phyloP scores from a whole-genome alignment of 345 rosid genomes.

The Clarkia xantiana region DNA sequence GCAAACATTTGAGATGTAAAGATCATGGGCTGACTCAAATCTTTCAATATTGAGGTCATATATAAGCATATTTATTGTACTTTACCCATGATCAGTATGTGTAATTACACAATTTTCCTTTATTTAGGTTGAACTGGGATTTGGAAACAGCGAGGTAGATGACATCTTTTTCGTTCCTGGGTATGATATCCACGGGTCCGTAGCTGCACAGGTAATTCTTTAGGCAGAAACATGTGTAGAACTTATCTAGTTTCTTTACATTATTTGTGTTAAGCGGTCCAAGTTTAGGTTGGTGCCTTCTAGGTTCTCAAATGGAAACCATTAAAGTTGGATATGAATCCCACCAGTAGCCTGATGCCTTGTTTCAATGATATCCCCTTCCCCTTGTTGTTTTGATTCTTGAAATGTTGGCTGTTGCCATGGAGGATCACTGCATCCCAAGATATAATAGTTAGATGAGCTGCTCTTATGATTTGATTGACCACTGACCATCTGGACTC shows the following conservation, averaged over 20 bases:
- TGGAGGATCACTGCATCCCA: too few species aligned
- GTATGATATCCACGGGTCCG: constrained; percentile 58
- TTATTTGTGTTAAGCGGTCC: neutral
- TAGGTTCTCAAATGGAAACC: too few species aligned
- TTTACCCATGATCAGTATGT: neutral
- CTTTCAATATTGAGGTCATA: neutral
- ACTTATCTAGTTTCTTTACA: neutral
- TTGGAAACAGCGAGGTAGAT: constrained; percentile 54
- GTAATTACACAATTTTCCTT: constrained; percentile 4
- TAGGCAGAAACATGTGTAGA: neutral
- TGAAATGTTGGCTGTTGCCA: too few species aligned
- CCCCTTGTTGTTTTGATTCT: neutral
- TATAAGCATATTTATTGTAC: neutral
- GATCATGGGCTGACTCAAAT: neutral
- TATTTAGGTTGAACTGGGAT: constrained; percentile 60
- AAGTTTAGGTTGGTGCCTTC: neutral
- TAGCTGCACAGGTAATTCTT: constrained; percentile 72
- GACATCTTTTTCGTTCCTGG: constrained; percentile 72
- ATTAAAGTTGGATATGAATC: too few species aligned
- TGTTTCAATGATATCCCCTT: neutral
- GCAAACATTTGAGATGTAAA: neutral
- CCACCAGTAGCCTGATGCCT: neutral
- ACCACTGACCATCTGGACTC: too few species aligned
- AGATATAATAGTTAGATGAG: too few species aligned
- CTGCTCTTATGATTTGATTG: too few species aligned